Percentiles rank a stretch among this genome's conserved stretches.
These are phyloP conservation scores for Metarhizium brunneum DNA, from an alignment of 2,329 filamentous ascomycete species.

Conservation along the genomic window DNA sequence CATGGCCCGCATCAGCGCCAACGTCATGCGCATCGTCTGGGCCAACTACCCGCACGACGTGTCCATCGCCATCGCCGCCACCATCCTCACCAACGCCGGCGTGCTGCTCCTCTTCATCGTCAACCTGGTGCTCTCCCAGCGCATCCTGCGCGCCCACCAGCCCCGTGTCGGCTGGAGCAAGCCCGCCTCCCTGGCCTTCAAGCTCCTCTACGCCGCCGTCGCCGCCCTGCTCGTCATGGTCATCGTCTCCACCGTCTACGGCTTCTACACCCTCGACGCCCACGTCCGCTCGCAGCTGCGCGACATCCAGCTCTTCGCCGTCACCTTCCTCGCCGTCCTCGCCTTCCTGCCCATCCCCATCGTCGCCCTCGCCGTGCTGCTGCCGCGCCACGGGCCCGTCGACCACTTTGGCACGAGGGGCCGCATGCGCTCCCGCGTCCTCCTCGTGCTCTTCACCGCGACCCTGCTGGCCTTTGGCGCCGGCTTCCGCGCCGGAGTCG, in stretches of 20 bases:
- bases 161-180: slow-evolving; percentile 61
- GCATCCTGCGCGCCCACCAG: slow-evolving; percentile 65
- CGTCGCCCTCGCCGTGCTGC: slow-evolving; percentile 38
- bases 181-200: slow-evolving; percentile 41
- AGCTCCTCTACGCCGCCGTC: slow-evolving; percentile 48
- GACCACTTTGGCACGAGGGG: slow-evolving; percentile 49
- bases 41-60: slow-evolving; percentile 30
- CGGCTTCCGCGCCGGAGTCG: slow-evolving; percentile 54
- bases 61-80: slow-evolving; percentile 46
- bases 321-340: slow-evolving; percentile 50
- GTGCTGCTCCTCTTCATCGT: slow-evolving; percentile 67
- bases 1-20: slow-evolving; percentile 42
- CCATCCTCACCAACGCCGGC: slow-evolving; percentile 64
- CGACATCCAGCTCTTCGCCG: slow-evolving; percentile 54
- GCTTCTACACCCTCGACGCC: slow-evolving; percentile 54
- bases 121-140: slow-evolving; percentile 69
- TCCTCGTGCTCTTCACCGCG: slow-evolving; percentile 50
- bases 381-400: slow-evolving; percentile 34
- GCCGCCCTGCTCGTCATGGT: slow-evolving; percentile 53
- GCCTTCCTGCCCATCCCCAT: slow-evolving; percentile 56
- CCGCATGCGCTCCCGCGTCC: slow-evolving; percentile 56
- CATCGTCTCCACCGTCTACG: slow-evolving; percentile 54
- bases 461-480: slow-evolving; percentile 59
- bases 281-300: slow-evolving; percentile 43
- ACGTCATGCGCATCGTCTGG: slow-evolving; percentile 45